Evolutionary conservation across 805 yeast genomes (phyloP), one percentile per base, ranked within the genome.

Genomic region (Lachancea mirantina): DNA sequence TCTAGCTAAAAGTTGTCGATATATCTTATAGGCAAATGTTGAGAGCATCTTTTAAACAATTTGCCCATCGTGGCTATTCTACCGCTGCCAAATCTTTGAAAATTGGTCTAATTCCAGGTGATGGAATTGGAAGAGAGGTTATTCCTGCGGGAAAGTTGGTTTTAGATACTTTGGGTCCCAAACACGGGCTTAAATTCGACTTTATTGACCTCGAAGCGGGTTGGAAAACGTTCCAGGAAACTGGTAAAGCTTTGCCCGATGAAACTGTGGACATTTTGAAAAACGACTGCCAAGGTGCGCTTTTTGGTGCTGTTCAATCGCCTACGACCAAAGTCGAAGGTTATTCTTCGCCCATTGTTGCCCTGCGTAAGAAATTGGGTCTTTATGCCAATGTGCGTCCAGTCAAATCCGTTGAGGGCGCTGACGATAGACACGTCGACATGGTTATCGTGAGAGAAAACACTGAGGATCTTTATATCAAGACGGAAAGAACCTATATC

Each of bases 381-480:
- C 69, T 92, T 34, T 92, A 83, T 59, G 98, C 98, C 49, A 92
- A 92, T 50, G 96, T 92, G 32, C 82, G 98, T 61, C 98, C 98
- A 4, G 97, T 92, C 47, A 92, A 92, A 65, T 79, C 92, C 32
- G 96, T 88, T 23, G 78, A 74, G 24, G 89, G 88, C 34, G 69
- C 76, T 34, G 46, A 45, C 10, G 88, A 84, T 46, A 77, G 85
- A 62, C 88, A 94, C 22, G 95, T 88, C 31, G 98, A 92, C 61
- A 79, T 92, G 85, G 95, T 92, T 19, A 92, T 92, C 60, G 98
- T 92, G 23, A 83, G 98, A 61, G 98, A 92, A 66, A 92, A 92
- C 72, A 92, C 98, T 41, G 98, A 92, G 68, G 98, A 92, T 64
- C 70, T 89, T 49, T 92, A 92, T 67, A 81, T 92, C 62, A 92